A percentile compares a stretch with the other conserved stretches of the same genome.
phyloP scores from a whole-genome alignment of 441 rosid genomes.

The Populus hybrid region DNA sequence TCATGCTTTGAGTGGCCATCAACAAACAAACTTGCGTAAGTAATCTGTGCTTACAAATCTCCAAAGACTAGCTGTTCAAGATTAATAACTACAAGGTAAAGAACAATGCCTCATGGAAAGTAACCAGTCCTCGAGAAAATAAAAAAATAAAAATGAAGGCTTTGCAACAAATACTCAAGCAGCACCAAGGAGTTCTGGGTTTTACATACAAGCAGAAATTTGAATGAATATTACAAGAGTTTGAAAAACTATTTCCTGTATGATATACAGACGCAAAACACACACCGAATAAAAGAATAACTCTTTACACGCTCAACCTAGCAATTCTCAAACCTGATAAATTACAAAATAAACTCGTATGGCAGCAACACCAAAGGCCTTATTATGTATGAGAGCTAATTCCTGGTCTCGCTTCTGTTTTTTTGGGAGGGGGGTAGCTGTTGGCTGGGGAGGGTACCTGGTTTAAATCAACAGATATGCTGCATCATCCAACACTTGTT shows the following conservation, averaged over 20 bases:
- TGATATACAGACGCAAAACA: constrained; percentile 3
- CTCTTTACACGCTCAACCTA: constrained; percentile 24
- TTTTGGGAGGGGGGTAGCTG: not conserved
- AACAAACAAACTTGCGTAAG: no score
- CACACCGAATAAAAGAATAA: constrained; percentile 14
- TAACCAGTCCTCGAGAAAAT: not conserved
- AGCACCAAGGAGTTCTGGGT: constrained; percentile 3
- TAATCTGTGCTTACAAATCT: not conserved
- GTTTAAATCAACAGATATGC: not conserved
- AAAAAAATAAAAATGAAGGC: not conserved
- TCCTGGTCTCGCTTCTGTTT: constrained; percentile 8
- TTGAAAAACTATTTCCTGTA: not conserved
- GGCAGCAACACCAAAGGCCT: constrained; percentile 42
- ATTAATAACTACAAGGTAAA: not conserved
- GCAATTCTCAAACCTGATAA: constrained; percentile 24
- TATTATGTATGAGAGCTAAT: constrained; percentile 28
- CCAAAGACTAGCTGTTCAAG: not conserved
- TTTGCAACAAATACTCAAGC: not conserved
- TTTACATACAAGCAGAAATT: constrained; percentile 11
- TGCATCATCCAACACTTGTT: not conserved
- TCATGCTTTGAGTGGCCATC: no score
- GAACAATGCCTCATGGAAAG: not conserved
- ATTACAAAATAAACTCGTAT: constrained; percentile 25
- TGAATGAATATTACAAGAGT: constrained; percentile 6
- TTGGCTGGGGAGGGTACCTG: no score